phyloP scores from a whole-genome alignment of 2,329 filamentous ascomycete genomes.

The Cercospora beticola region DNA sequence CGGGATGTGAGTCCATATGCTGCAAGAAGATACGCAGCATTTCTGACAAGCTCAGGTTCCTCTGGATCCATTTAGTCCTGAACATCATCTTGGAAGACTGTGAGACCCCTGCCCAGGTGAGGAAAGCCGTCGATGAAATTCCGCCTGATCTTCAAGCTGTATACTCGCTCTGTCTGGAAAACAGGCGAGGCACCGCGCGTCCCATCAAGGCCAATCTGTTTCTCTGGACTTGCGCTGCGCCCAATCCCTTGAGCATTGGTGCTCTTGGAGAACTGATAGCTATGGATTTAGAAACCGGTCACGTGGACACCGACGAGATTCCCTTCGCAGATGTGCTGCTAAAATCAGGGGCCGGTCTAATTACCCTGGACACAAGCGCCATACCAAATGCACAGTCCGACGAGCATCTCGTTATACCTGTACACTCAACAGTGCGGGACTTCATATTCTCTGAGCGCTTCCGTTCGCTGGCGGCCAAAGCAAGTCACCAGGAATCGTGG shows the following conservation, averaged over 20 bases:
- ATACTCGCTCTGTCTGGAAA: background rate
- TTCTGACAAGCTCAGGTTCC: background rate
- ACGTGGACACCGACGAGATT: background rate
- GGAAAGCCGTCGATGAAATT: background rate
- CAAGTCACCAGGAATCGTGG: background rate
- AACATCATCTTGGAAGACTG: background rate
- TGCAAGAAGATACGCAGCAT: background rate
- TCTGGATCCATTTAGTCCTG: background rate
- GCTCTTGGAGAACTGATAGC: background rate
- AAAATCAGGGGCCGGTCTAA: background rate
- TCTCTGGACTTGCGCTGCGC: background rate
- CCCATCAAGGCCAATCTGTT: background rate
- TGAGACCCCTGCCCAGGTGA: background rate
- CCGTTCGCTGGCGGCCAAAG: background rate
- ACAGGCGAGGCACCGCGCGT: too few relatives aligned
- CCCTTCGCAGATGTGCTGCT: background rate
- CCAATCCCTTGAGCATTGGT: background rate
- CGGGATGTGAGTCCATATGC: background rate
- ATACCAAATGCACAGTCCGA: background rate
- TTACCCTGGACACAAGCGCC: background rate
- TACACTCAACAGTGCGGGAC: background rate
- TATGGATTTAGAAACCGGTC: background rate
- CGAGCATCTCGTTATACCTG: background rate
- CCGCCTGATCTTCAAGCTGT: background rate
- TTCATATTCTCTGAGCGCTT: background rate